phyloP scores from a whole-genome alignment of 2,329 filamentous ascomycete species.

The Cytospora schulzeri region DNA sequence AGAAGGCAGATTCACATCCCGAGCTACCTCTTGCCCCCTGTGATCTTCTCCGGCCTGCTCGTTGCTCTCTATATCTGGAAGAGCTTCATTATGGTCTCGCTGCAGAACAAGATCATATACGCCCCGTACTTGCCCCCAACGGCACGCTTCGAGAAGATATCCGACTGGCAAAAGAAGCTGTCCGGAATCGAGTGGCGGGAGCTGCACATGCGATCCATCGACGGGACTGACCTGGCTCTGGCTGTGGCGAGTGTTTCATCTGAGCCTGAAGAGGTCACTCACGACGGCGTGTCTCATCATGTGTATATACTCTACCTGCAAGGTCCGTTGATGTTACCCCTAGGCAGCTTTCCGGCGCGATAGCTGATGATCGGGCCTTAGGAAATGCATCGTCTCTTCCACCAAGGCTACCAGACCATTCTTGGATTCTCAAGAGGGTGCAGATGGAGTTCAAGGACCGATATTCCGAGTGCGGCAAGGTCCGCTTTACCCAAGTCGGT shows the following conservation, averaged over 20 bases:
- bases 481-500: conserved; percentile 53
- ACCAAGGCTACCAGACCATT: conserved; percentile 58
- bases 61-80: conserved; percentile 66
- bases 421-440: conserved; percentile 52
- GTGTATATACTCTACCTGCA: conserved; percentile 62
- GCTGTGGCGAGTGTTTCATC: conserved; percentile 52
- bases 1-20: conserved; percentile 40
- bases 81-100: conserved; percentile 73
- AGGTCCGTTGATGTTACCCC: conserved; percentile 40
- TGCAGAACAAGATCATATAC: conserved; percentile 83
- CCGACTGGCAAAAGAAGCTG: conserved; percentile 62
- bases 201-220: conserved; percentile 58
- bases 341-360: too few species aligned
- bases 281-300: conserved; percentile 26
- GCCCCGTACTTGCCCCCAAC: conserved; percentile 76
- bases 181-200: conserved; percentile 69
- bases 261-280: conserved; percentile 3
- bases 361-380: conserved; percentile 33
- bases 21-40: conserved; percentile 62
- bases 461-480: conserved; percentile 31
- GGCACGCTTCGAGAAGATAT: conserved; percentile 66
- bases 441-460: conserved; percentile 39
- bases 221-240: conserved; percentile 67
- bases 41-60: conserved; percentile 67
- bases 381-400: conserved; percentile 63